phyloP scores from a whole-genome alignment of 1,284 basidiomycete genomes.

The Ustilago sp. region DNA sequence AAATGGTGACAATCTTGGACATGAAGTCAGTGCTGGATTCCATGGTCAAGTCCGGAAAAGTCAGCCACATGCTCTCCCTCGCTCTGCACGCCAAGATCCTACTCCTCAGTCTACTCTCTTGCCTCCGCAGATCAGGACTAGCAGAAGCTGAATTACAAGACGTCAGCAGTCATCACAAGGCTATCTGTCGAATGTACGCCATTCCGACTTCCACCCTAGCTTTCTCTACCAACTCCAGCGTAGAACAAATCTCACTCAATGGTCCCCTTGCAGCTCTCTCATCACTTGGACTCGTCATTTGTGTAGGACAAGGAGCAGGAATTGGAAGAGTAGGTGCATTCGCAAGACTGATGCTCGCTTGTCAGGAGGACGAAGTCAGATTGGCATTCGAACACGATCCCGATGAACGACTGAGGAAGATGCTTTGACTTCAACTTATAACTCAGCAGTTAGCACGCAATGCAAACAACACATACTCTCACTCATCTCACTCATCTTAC shows the following conservation, averaged over 20 bases:
- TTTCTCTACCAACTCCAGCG: neutral
- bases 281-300: slow-evolving; percentile 57
- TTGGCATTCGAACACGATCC: slow-evolving; percentile 56
- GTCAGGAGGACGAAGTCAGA: slow-evolving; percentile 65
- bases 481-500: too few species aligned
- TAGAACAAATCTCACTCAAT: slow-evolving; percentile 20
- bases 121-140: slow-evolving; percentile 84
- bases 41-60: slow-evolving; percentile 91
- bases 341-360: slow-evolving; percentile 58
- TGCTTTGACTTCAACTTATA: slow-evolving; percentile 27
- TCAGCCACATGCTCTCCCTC: slow-evolving; percentile 57
- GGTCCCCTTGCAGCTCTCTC: slow-evolving; percentile 54
- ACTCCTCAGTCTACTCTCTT: slow-evolving; percentile 83
- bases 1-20: slow-evolving; percentile 78
- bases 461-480: neutral
- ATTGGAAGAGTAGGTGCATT: slow-evolving; percentile 55
- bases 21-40: slow-evolving; percentile 84
- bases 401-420: slow-evolving; percentile 54
- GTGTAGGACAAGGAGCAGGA: slow-evolving; percentile 62
- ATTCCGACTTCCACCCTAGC: slow-evolving; percentile 12
- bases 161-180: slow-evolving; percentile 71
- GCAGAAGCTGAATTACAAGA: slow-evolving; percentile 87
- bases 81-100: slow-evolving; percentile 63
- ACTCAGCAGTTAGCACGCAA: neutral
- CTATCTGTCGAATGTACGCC: slow-evolving; percentile 55